Conservation (phyloP, 192 early-diverging fungal genomes). For the Podochytrium sp. region DNA sequence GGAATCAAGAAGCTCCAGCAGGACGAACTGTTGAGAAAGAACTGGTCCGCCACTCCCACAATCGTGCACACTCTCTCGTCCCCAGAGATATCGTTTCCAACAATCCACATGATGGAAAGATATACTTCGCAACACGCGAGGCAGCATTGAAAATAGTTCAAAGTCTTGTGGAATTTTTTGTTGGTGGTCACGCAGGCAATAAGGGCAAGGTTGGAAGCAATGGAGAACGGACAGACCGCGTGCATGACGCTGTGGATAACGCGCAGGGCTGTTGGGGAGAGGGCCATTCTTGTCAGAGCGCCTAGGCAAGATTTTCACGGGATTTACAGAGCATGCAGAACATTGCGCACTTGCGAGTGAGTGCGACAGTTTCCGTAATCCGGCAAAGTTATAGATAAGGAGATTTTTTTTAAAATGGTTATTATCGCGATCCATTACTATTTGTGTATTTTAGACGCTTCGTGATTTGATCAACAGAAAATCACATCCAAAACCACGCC, state of each 20-base stretch:
- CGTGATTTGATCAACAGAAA: no score
- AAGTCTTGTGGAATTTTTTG: background rate
- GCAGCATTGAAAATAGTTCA: background rate
- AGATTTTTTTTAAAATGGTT: no score
- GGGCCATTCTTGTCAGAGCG: no score
- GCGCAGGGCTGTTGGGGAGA: no score
- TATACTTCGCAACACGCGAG: background rate
- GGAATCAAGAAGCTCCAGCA: constrained; percentile 8
- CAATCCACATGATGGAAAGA: background rate
- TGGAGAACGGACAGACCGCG: background rate
- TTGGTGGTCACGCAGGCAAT: background rate
- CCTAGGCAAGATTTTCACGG: no score
- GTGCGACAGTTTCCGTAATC: no score
- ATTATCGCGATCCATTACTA: no score
- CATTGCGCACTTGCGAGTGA: no score
- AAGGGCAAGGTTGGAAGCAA: background rate
- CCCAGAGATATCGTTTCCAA: background rate
- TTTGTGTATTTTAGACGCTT: no score
- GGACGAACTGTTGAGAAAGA: background rate
- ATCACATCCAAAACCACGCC: constrained; percentile 11
- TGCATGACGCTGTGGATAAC: no score
- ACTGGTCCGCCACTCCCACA: constrained; percentile 3
- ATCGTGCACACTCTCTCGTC: background rate
- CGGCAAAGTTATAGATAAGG: no score
- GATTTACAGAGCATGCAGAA: no score